Evolutionary conservation across 2,329 filamentous ascomycete genomes (phyloP).

Genomic region (Neonectria ditissima): DNA sequence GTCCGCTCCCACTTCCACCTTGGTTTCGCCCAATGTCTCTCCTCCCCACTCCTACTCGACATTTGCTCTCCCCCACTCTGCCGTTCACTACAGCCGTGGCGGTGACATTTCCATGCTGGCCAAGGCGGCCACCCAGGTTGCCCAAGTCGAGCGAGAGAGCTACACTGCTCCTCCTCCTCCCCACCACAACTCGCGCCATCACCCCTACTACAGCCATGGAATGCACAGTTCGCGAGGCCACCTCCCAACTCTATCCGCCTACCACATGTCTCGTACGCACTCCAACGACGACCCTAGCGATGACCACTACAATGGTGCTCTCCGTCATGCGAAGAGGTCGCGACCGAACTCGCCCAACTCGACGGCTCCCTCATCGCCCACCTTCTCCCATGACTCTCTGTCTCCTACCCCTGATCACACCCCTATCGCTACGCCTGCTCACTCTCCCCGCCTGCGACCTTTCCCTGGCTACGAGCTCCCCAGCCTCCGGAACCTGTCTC

Average conservation of each 20-base stretch:
- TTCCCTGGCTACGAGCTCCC: constrained; percentile 84
- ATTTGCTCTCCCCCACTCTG: constrained; percentile 67
- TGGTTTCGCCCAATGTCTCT: constrained; percentile 95
- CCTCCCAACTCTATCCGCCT: constrained; percentile 83
- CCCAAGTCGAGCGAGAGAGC: constrained; percentile 72
- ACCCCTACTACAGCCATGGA: constrained; percentile 65
- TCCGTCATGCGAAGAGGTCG: constrained; percentile 86
- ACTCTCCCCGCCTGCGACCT: constrained; percentile 90
- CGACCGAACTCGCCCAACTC: constrained; percentile 94
- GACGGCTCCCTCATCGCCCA: constrained; percentile 94
- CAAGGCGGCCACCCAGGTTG: constrained; percentile 70
- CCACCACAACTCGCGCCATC: constrained; percentile 61
- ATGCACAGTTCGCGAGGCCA: constrained; percentile 67
- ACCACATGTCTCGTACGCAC: constrained; percentile 92
- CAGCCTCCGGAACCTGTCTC: constrained; percentile 76
- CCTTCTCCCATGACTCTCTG: constrained; percentile 94
- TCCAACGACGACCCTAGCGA: constrained; percentile 83
- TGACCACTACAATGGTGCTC: constrained; percentile 76
- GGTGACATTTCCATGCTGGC: constrained; percentile 70
- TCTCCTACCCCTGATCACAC: constrained; percentile 98
- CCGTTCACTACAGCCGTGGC: constrained; percentile 63
- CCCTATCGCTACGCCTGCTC: constrained; percentile 95
- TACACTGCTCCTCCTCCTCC: constrained; percentile 51
- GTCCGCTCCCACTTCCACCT: constrained; percentile 86
- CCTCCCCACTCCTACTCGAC: constrained; percentile 89